phyloP scores from a whole-genome alignment of 495 filamentous ascomycete species.

The Venustampulla echinocandica region DNA sequence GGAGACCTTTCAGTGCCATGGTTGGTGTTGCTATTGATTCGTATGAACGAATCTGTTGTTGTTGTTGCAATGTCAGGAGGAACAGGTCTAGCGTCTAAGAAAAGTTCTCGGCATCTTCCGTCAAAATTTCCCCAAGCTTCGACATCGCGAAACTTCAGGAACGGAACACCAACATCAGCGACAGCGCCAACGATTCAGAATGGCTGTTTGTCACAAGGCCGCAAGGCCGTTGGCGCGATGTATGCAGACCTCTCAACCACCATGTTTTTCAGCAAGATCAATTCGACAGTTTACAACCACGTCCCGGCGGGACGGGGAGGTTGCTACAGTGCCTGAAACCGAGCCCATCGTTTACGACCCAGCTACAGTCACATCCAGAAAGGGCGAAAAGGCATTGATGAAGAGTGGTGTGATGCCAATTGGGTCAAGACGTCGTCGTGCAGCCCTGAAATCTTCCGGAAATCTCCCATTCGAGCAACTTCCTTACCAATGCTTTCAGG shows the following conservation, averaged over 20 bases:
- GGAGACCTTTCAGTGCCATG: constrained; percentile 27
- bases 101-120: constrained; percentile 21
- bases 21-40: constrained; percentile 16
- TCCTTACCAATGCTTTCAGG: constrained; percentile 95
- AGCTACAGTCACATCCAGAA: constrained; percentile 31
- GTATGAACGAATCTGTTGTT: constrained; percentile 3
- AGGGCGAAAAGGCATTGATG: constrained; percentile 51
- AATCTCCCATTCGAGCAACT: constrained; percentile 85
- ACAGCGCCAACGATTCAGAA: constrained; percentile 32
- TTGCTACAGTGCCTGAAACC: constrained; percentile 23
- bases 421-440: constrained; percentile 77
- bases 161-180: constrained; percentile 11
- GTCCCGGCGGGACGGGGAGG: constrained; percentile 32
- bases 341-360: constrained; percentile 25
- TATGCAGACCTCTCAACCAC: constrained; percentile 39
- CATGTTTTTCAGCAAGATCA: constrained; percentile 27
- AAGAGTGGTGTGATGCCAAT: constrained; percentile 51
- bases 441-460: constrained; percentile 56
- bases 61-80: constrained; percentile 4
- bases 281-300: constrained; percentile 40
- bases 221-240: constrained; percentile 58
- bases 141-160: constrained; percentile 18
- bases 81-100: constrained; percentile 11
- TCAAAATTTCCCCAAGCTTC: constrained; percentile 3
- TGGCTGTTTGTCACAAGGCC: constrained; percentile 63